A percentile compares a stretch with the other conserved stretches of the same genome.
These are phyloP conservation scores for Penicillium pulvis DNA, from an alignment of 495 filamentous ascomycete genomes.

Conservation along the genomic window DNA sequence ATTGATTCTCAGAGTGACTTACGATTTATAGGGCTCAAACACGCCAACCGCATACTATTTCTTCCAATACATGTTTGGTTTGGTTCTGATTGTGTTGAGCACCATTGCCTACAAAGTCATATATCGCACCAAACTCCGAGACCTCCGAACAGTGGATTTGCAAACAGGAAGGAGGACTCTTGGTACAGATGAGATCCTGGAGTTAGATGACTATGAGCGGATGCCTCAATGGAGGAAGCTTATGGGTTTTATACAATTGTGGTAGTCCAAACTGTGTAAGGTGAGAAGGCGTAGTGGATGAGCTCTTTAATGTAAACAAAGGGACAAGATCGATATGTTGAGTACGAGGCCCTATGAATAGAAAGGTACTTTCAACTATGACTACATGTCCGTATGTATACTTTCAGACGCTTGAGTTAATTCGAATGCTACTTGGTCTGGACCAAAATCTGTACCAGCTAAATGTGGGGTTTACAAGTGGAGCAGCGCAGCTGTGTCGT, in stretches of 20 bases:
- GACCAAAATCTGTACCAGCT: no score
- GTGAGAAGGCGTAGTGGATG: no score
- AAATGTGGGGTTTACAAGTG: no score
- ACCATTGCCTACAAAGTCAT: constrained; percentile 3
- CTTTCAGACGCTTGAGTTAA: no score
- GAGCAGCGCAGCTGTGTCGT: no score
- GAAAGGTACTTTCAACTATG: no score
- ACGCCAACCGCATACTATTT: constrained; percentile 26
- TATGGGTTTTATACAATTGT: constrained; percentile 3
- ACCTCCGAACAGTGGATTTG: constrained; percentile 4
- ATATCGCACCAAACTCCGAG: constrained; percentile 5
- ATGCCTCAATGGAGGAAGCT: constrained; percentile 10
- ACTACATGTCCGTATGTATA: no score
- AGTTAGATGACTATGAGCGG: constrained; percentile 3
- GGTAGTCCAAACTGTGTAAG: neutral
- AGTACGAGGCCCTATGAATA: no score
- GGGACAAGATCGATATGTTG: no score
- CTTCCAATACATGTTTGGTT: constrained; percentile 35
- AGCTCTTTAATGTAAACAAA: no score
- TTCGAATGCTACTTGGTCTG: no score
- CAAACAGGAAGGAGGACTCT: constrained; percentile 4
- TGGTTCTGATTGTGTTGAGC: constrained; percentile 23
- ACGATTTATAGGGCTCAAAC: constrained; percentile 12
- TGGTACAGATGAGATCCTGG: neutral
- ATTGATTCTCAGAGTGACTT: no score